phyloP scores from a whole-genome alignment of 345 rosid species.

The Cardamine resedifolia region DNA sequence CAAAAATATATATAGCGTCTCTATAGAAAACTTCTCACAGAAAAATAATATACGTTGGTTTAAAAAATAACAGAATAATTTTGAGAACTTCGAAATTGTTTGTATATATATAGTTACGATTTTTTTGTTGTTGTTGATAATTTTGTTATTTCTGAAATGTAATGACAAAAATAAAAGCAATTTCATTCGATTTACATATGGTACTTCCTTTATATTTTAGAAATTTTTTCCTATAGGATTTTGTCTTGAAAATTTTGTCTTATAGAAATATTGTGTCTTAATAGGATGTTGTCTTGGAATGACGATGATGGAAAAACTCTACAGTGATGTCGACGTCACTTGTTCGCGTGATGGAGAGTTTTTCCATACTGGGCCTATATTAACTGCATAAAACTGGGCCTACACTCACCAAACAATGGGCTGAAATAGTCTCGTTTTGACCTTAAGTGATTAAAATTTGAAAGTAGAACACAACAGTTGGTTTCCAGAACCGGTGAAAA shows the following conservation, averaged over 20 bases:
- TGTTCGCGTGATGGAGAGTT: slow-evolving; percentile 1
- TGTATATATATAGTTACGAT: not conserved
- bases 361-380: slow-evolving; percentile 8
- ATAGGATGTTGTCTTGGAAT: not conserved
- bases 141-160: too few relatives aligned
- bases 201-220: not conserved
- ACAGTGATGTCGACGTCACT: not conserved
- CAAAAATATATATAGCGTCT: not conserved
- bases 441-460: not conserved
- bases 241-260: not conserved
- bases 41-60: not conserved
- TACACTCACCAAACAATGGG: not conserved
- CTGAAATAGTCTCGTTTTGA: not conserved
- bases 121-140: not conserved
- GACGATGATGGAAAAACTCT: not conserved
- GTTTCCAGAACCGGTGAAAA: slow-evolving; percentile 18
- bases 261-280: too few relatives aligned
- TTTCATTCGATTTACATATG: not conserved
- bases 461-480: not conserved
- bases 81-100: not conserved
- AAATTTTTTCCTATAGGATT: too few relatives aligned
- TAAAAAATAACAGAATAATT: not conserved
- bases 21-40: not conserved
- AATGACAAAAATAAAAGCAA: not conserved
- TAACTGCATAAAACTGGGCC: slow-evolving; percentile 5